phyloP scores from a whole-genome alignment of 78 protist species.

The Polysphondylium violaceum region DNA sequence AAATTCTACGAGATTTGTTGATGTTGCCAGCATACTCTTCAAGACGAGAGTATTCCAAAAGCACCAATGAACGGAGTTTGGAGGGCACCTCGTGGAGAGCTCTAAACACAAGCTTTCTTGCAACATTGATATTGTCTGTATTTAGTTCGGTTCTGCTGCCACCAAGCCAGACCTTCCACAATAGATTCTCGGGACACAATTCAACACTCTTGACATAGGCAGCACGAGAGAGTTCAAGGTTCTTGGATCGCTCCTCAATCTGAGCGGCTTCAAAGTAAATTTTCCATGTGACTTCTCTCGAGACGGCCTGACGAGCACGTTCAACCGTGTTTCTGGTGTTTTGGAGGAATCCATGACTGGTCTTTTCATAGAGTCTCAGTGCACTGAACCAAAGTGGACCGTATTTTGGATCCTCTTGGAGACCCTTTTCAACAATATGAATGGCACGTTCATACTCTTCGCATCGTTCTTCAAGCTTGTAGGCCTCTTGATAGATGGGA shows the following conservation, averaged over 20 bases:
- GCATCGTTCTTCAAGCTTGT: constrained; percentile 87
- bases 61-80: constrained; percentile 88
- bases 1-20: constrained; percentile 67
- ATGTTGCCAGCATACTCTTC: constrained; percentile 88
- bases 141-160: constrained; percentile 75
- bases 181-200: constrained; percentile 88
- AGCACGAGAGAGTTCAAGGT: constrained; percentile 65
- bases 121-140: constrained; percentile 53
- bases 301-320: constrained; percentile 81
- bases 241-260: constrained; percentile 89
- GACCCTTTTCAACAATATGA: constrained; percentile 84
- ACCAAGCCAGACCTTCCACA: constrained; percentile 94
- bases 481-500: constrained; percentile 93
- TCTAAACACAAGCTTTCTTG: constrained; percentile 82
- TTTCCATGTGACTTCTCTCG: constrained; percentile 95
- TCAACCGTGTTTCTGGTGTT: constrained; percentile 62
- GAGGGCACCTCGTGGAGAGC: constrained; percentile 90
- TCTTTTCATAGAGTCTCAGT: constrained; percentile 85
- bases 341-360: constrained; percentile 53
- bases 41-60: constrained; percentile 89
- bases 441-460: constrained; percentile 84
- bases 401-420: constrained; percentile 83
- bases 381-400: constrained; percentile 94
- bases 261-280: constrained; percentile 94
- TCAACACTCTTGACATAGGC: constrained; percentile 85